Base-by-base conservation (phyloP, 768 basidiomycete species). In the Rhodosporidiobolus sp. region DNA sequence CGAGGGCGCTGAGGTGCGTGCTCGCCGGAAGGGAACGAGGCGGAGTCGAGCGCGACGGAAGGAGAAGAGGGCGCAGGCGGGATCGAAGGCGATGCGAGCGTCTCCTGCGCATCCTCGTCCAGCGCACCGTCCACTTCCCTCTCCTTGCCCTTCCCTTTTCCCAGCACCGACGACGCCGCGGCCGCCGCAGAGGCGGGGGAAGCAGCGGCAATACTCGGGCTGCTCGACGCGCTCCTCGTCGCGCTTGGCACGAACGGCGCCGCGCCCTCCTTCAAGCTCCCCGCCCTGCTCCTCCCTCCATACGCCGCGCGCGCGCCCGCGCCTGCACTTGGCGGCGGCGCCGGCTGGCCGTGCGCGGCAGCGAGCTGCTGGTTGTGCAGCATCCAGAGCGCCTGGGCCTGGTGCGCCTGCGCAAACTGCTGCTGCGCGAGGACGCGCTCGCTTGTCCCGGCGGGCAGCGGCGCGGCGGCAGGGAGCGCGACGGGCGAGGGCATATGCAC, bases 341-440 rank as follows among this genome's bases (percentile, higher is more conserved):
- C 3, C 26, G 30, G 16, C 26, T 16, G 16, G 8, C 34, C 56
- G n/a, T n/a, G n/a, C 11, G 35, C 56, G 22, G 14, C 35, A 8
- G 5, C 32, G 16, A 20, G 12, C 38, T 59, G 58, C 58, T 30
- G 28, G 10, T 69, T 61, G 3, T 55, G 54, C 26, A 63, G 50
- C 7, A 66, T 66, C 71, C 71, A 72, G 32, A 72, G 20, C 43
- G 71, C 71, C 30, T 72, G 62, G 1, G 71, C 71, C 43, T 72
- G 71, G 22, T 64, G 62, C 22, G 62, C 62, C 19, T 72, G 71
- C n/a, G 71, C 71, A 32, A 72, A 72, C 45, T 72, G 71, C 48
- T 72, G 71, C 38, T 63, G 62, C 20, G 66, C 66, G 16, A 43
- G 55, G 32, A 63, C 49, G 12, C 71, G 65, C 17, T 72, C 71